Conservation (phyloP, 805 yeast genomes). For the Torulaspora franciscae region DNA sequence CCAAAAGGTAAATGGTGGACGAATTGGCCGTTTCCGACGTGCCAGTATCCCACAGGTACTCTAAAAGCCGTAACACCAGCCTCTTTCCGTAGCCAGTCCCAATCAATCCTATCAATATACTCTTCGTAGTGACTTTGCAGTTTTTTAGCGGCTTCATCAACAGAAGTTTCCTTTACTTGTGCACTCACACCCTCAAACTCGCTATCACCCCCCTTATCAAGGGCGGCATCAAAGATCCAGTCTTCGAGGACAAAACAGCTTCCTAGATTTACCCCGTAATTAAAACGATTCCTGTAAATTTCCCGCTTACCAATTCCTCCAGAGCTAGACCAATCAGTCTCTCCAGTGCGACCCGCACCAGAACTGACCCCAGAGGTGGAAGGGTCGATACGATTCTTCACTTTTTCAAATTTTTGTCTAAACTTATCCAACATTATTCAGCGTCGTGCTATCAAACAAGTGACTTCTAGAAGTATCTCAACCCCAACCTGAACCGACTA, state of each 20-base stretch:
- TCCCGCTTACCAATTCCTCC: conserved; percentile 39
- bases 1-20: conserved; percentile 57
- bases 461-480: neutral
- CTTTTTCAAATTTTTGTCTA: conserved; percentile 22
- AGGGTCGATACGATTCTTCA: conserved; percentile 8
- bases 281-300: conserved; percentile 55
- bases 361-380: neutral
- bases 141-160: conserved; percentile 47
- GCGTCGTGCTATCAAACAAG: neutral
- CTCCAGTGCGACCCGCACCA: neutral
- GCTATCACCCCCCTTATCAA: conserved; percentile 52
- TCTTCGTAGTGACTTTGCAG: conserved; percentile 62
- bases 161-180: conserved; percentile 45
- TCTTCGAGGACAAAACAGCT: conserved; percentile 73
- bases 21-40: conserved; percentile 58
- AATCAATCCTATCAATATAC: conserved; percentile 64
- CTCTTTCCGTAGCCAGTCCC: conserved; percentile 63
- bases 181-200: conserved; percentile 71
- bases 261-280: conserved; percentile 85
- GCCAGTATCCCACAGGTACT: conserved; percentile 91
- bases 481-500: neutral
- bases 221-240: conserved; percentile 65
- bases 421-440: conserved; percentile 22
- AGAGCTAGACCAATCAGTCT: conserved; percentile 8
- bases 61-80: conserved; percentile 73